Evolutionary conservation across 169 alveolate species (phyloP).

Genomic region (Theileria luwenshuni): DNA sequence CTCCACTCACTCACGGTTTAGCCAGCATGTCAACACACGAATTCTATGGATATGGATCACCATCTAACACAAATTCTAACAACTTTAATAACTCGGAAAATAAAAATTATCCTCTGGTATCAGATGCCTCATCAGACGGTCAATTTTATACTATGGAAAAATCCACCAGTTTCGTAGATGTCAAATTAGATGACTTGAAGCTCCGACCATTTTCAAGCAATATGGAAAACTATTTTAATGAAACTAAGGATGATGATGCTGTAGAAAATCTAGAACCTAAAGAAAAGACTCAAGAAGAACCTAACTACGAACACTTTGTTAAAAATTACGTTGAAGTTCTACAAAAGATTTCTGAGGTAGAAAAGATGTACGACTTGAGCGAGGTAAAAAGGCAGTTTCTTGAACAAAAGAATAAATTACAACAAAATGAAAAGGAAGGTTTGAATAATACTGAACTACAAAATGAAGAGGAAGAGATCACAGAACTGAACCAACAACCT

Average conservation of each 20-base stretch:
- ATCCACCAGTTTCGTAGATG: neutral
- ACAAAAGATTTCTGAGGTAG: neutral
- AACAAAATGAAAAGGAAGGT: neutral
- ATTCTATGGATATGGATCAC: neutral
- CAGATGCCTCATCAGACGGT: neutral
- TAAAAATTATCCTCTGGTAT: neutral
- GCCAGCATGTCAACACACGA: conserved; percentile 20
- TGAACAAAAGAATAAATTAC: neutral
- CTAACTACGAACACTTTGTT: neutral
- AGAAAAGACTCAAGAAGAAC: neutral
- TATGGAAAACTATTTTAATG: neutral
- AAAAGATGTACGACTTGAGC: neutral
- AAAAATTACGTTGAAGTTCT: neutral
- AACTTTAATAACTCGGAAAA: neutral
- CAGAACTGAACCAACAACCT: neutral
- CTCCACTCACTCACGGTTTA: neutral
- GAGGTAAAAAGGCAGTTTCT: neutral
- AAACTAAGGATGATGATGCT: neutral
- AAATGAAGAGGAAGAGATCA: neutral
- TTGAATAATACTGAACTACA: neutral
- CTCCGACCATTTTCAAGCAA: conserved; percentile 5
- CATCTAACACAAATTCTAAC: neutral
- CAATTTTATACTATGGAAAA: neutral
- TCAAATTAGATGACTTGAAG: conserved; percentile 6
- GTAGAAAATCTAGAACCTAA: neutral